Base-by-base conservation (phyloP, 108 stramenopile genomes). In the Fistulifera solaris region DNA sequence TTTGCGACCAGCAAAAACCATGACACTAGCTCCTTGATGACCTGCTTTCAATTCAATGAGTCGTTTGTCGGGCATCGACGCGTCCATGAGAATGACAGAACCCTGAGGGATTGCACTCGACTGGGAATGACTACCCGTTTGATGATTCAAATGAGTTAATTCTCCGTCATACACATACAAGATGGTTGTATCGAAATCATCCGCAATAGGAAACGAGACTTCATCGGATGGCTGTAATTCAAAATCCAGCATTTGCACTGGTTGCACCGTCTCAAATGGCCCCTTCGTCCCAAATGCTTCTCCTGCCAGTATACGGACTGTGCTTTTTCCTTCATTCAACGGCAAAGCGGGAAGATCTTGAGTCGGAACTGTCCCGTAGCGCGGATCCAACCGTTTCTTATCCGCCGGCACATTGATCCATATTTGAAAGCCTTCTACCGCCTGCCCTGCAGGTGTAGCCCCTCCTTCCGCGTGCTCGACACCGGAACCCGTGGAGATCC, bases 391-490 rank as follows among this genome's bases (percentile, higher is more conserved):
- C 68, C 70, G 56, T 54, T 75, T 75, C n/a, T 44, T 38, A 7
- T 48, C 51, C 19, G 45, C 14, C 12, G 68, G 68, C 16, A 70
- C 68, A 41, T 75, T 75, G 61, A 75, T 67, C 73, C 73, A 70
- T 26, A 75, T 75, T 53, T 70, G 73, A 59, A 75, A 75, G 13
- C 73, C 73, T 35, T 62, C 51, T 6, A 66, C 13, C 14, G 54
- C 0, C n/a, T 27, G 22, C 5, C 69, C 67, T 48, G 56, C 49
- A 19, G 63, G 61, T 27, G 27, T 60, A 12, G 41, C 78, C 18
- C 65, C 78, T 24, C 74, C 78, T 58, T 80, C 78, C 52, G 73
- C 78, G 44, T 75, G 78, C 39, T 70, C 67, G 12, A 75, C 70
- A 7, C 78, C 78, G 23, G 62, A 68, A 31, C 78, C 78, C 25